Evolutionary conservation across 768 basidiomycete species (phyloP), one percentile per base, ranked within the genome.

Genomic region (Kwoniella pini): DNA sequence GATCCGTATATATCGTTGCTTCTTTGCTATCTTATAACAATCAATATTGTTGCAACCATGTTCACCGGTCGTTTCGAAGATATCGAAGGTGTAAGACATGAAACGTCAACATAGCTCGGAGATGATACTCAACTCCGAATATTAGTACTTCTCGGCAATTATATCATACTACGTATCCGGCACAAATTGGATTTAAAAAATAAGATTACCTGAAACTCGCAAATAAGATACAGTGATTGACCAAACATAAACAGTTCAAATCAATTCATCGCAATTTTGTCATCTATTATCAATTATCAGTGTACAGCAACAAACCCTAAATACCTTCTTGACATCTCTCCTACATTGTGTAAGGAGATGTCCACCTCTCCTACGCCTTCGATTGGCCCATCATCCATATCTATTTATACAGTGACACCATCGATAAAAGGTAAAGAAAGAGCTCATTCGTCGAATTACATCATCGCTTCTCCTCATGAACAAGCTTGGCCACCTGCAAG

Each of bases 401-500:
- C 52, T 12, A 26, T 19, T 17, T 53, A 42, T 53, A 22, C 38
- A 24, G 9, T 4, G 17, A 15, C 36, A 24, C 11, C 36, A 2
- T 39, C 52, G 21, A 39, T 19, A 21, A 42, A 40, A 5, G 24
- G 27, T 17, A 58, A 58, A 43, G 57, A 58, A 19, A 12, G 48
- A 40, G 57, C 57, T 22, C 26, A 27, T 19, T 30, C 39, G 11
- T 30, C 22, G 11, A 5, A 46, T 22, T 33, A n/a, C 27, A n/a
- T 48, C 19, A 43, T 30, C 45, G n/a, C 31, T 50, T 58, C 57
- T 13, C 48, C 57, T 22, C 36, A 46, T 15, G 57, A 58, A 42
- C 19, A 58, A 10, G 11, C 46, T 36, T 58, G 57, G 57, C 62
- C 66, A 17, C 66, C 62, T 22, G 54, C 66, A 5, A 60, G 64